phyloP scores from a whole-genome alignment of 495 filamentous ascomycete species.

The Thermochaetoides thermophila region DNA sequence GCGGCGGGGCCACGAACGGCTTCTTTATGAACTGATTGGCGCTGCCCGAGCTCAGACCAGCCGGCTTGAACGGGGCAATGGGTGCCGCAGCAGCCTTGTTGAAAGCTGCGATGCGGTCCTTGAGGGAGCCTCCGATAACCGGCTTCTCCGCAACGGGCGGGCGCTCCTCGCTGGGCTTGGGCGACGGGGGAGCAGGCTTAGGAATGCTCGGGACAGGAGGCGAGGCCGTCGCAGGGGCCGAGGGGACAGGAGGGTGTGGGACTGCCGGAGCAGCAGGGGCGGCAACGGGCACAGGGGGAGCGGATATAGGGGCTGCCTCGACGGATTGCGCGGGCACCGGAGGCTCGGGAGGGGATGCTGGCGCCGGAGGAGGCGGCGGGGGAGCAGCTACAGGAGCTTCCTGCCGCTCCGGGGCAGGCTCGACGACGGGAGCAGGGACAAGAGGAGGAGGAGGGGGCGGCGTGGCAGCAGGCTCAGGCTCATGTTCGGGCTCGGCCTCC shows the following conservation, averaged over 20 bases:
- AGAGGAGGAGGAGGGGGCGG: conserved; percentile 34
- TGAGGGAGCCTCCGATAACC: conserved; percentile 59
- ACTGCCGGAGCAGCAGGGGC: conserved; percentile 2
- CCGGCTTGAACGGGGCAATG: conserved; percentile 73
- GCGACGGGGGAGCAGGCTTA: conserved; percentile 32
- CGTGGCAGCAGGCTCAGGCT: conserved; percentile 48
- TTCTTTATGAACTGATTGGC: conserved; percentile 78
- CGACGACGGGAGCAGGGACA: conserved; percentile 18
- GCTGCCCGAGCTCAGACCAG: conserved; percentile 41
- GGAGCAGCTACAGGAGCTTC: conserved; percentile 11
- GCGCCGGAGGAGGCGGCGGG: conserved; percentile 16
- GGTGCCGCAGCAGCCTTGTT: conserved; percentile 81
- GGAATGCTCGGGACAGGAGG: conserved; percentile 28
- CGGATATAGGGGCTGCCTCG: conserved; percentile 26
- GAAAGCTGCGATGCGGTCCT: conserved; percentile 90
- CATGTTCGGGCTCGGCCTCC: conserved; percentile 55
- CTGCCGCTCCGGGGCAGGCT: conserved; percentile 10
- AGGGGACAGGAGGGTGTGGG: conserved; percentile 17
- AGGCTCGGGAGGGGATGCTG: conserved; percentile 17
- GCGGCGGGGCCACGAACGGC: conserved; percentile 92
- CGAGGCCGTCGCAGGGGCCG: conserved; percentile 13
- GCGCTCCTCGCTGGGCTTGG: conserved; percentile 29
- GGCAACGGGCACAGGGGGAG: conserved; percentile 15
- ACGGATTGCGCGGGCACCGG: conserved; percentile 16
- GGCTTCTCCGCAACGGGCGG: conserved; percentile 73